Evolutionary conservation across 208 protist genomes (phyloP).

Genomic region (Leishmania major): DNA sequence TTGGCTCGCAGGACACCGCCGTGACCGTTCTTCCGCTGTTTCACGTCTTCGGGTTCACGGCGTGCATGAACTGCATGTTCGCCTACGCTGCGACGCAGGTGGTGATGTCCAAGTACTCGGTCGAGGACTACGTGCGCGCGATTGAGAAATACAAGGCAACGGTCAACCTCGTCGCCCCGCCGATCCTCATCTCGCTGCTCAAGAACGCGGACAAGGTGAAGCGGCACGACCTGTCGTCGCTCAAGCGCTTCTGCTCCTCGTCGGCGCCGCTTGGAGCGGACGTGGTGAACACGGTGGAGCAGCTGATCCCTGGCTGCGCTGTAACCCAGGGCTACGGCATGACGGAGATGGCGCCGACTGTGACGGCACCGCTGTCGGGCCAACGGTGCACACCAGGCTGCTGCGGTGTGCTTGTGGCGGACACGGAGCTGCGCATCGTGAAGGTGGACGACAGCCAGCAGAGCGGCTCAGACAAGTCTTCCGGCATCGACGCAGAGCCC

Average conservation of each 20-base stretch:
- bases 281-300: slow-evolving; percentile 32
- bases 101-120: slow-evolving; percentile 49
- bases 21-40: slow-evolving; percentile 76
- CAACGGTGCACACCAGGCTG: neutral
- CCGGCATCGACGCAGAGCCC: slow-evolving; percentile 29
- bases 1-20: slow-evolving; percentile 22
- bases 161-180: slow-evolving; percentile 67
- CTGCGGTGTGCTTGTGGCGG: slow-evolving; percentile 28
- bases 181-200: slow-evolving; percentile 65
- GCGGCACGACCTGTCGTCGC: slow-evolving; percentile 29
- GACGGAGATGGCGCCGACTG: slow-evolving; percentile 67
- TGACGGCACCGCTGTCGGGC: slow-evolving; percentile 6
- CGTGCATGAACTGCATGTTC: slow-evolving; percentile 40
- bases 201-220: slow-evolving; percentile 49
- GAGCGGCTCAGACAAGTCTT: slow-evolving; percentile 33
- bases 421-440: slow-evolving; percentile 50
- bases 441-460: slow-evolving; percentile 47
- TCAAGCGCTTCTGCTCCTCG: slow-evolving; percentile 38
- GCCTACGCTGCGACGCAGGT: slow-evolving; percentile 32
- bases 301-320: slow-evolving; percentile 13
- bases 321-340: slow-evolving; percentile 78
- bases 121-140: slow-evolving; percentile 33
- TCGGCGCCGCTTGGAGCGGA: slow-evolving; percentile 63
- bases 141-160: slow-evolving; percentile 59
- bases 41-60: slow-evolving; percentile 84